Evolutionary conservation across 2,329 filamentous ascomycete genomes (phyloP).

Genomic region (Colletotrichum siamense): DNA sequence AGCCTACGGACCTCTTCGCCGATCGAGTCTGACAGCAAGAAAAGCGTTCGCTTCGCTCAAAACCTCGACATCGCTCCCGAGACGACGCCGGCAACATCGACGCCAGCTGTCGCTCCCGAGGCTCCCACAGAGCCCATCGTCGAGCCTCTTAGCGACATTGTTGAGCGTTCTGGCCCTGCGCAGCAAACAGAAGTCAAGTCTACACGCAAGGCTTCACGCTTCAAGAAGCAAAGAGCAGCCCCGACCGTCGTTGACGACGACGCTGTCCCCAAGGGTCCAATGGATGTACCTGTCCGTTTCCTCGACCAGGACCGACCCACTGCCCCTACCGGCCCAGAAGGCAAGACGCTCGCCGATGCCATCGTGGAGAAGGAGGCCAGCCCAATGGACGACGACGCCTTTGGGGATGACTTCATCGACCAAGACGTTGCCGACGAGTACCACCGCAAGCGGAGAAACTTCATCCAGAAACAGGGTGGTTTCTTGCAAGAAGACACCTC

Average conservation of each 20-base stretch:
- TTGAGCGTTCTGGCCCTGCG: conserved; percentile 47
- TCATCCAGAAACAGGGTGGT: conserved; percentile 84
- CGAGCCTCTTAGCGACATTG: conserved; percentile 58
- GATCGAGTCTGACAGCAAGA: conserved; percentile 48
- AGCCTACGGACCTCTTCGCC: conserved; percentile 9
- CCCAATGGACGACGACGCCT: conserved; percentile 27
- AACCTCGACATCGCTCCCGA: conserved; percentile 71
- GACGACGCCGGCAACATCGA: not conserved
- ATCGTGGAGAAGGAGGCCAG: conserved; percentile 59
- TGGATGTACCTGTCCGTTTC: conserved; percentile 48
- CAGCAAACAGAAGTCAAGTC: conserved; percentile 30
- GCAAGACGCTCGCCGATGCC: conserved; percentile 62
- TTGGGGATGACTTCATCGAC: conserved; percentile 70
- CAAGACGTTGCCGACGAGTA: conserved; percentile 85
- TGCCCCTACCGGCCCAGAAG: conserved; percentile 55
- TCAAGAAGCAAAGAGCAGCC: conserved; percentile 44
- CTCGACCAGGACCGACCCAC: conserved; percentile 40
- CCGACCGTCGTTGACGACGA: conserved; percentile 28
- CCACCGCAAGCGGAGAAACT: conserved; percentile 79
- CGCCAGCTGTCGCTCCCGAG: not conserved
- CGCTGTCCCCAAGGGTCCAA: conserved; percentile 44
- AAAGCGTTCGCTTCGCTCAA: conserved; percentile 82
- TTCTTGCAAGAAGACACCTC: conserved; percentile 77
- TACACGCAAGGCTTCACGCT: conserved; percentile 52
- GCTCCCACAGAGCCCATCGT: conserved; percentile 35